phyloP scores from a whole-genome alignment of 2,329 filamentous ascomycete genomes.

The Cladosporium sphaerospermum region DNA sequence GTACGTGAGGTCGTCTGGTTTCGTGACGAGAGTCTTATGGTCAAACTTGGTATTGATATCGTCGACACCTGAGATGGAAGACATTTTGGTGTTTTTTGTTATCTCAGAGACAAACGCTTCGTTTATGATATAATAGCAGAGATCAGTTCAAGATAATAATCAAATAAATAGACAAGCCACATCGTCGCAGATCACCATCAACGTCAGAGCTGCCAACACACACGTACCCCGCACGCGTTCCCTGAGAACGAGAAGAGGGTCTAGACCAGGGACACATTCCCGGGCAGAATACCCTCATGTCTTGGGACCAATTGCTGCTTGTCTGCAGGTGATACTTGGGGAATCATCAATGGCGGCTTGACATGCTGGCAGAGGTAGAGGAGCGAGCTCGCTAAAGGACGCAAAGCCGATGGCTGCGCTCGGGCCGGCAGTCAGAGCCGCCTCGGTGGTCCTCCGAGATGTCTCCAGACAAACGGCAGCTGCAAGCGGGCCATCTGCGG shows the following conservation, averaged over 20 bases:
- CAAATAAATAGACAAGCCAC: too few relatives aligned
- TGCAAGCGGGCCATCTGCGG: not conserved
- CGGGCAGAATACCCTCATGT: too few relatives aligned
- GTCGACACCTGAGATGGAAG: constrained; percentile 5
- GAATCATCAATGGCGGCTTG: not conserved
- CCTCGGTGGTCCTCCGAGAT: not conserved
- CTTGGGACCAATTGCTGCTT: too few relatives aligned
- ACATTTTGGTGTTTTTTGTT: not conserved
- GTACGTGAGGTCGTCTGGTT: constrained; percentile 24
- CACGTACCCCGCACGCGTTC: too few relatives aligned
- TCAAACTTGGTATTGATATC: constrained; percentile 21
- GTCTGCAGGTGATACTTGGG: not conserved
- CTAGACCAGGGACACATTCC: too few relatives aligned
- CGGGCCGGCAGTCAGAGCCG: not conserved
- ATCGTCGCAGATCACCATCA: too few relatives aligned
- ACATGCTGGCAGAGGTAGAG: not conserved
- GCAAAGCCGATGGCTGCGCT: too few relatives aligned
- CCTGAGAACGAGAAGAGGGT: too few relatives aligned
- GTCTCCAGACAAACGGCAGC: not conserved
- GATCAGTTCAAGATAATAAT: too few relatives aligned
- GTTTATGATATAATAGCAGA: too few relatives aligned
- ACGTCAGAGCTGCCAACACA: too few relatives aligned
- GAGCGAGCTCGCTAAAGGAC: not conserved
- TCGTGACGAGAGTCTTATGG: constrained; percentile 21
- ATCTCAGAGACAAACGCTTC: too few relatives aligned